Conservation (phyloP, 108 stramenopile species). For the Aurantiochytrium sp. region DNA sequence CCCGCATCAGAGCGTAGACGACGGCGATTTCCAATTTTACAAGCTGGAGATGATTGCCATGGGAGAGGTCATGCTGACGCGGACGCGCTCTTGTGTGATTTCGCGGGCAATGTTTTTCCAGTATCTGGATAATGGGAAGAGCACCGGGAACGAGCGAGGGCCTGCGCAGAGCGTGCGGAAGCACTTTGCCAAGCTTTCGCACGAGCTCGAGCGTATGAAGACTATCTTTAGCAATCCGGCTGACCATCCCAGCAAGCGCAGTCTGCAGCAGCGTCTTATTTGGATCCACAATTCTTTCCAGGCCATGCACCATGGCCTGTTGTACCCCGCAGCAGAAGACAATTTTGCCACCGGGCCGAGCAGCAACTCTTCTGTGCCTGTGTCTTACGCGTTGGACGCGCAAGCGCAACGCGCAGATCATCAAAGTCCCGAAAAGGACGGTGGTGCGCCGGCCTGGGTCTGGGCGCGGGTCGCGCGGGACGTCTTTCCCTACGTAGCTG, state of each 20-base stretch:
- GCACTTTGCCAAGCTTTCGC: not conserved
- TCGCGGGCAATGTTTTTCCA: not conserved
- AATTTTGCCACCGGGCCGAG: too few relatives aligned
- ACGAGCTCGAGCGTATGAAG: not conserved
- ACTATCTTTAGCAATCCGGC: not conserved
- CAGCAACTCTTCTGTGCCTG: too few relatives aligned
- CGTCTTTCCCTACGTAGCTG: too few relatives aligned
- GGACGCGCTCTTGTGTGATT: not conserved
- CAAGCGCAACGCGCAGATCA: too few relatives aligned
- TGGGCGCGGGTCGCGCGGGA: too few relatives aligned
- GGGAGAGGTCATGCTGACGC: not conserved
- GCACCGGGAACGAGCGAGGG: not conserved
- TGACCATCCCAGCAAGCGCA: not conserved
- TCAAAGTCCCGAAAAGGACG: too few relatives aligned
- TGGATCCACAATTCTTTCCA: not conserved
- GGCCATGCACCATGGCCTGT: not conserved
- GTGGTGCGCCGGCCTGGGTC: too few relatives aligned
- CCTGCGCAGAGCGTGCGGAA: not conserved
- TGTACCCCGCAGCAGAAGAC: not conserved
- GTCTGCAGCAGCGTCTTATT: not conserved
- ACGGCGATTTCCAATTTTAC: not conserved
- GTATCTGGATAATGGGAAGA: not conserved
- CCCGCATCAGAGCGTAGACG: not conserved
- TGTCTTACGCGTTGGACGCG: too few relatives aligned
- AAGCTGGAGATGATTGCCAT: conserved; percentile 11